phyloP scores from a whole-genome alignment of 2,329 filamentous ascomycete genomes.

The Aureobasidium melanogenum region DNA sequence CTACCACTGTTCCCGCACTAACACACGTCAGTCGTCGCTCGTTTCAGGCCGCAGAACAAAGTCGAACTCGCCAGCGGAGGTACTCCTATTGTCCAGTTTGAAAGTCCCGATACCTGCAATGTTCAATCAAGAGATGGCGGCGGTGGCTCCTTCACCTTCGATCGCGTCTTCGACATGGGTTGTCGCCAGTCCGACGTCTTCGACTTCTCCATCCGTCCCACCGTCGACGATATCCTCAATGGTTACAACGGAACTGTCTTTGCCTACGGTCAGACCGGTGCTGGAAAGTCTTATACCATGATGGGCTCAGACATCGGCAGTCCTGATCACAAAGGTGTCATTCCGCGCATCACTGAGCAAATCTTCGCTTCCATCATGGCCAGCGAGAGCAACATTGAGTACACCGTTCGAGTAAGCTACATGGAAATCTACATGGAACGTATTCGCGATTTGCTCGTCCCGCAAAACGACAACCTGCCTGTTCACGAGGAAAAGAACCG shows the following conservation, averaged over 20 bases:
- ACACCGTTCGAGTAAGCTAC: slow-evolving; percentile 96
- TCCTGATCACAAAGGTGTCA: slow-evolving; percentile 79
- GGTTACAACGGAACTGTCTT: slow-evolving; percentile 99
- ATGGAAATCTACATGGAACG: slow-evolving; percentile 99
- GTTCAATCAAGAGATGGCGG: slow-evolving; percentile 73
- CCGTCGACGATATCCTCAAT: slow-evolving; percentile 96
- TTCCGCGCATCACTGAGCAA: slow-evolving; percentile 93
- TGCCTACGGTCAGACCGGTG: slow-evolving; percentile 95
- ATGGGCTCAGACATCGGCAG: slow-evolving; percentile 94
- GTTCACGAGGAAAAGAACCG: slow-evolving; percentile 97
- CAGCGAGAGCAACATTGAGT: slow-evolving; percentile 89
- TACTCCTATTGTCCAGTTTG: slow-evolving; percentile 83
- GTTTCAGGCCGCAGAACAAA: slow-evolving; percentile 95
- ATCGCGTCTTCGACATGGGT: slow-evolving; percentile 92
- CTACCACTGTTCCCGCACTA: not conserved
- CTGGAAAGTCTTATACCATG: slow-evolving; percentile 99
- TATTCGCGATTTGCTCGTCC: slow-evolving; percentile 85
- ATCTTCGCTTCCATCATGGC: slow-evolving; percentile 93
- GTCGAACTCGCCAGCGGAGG: slow-evolving; percentile 83
- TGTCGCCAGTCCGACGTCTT: slow-evolving; percentile 90
- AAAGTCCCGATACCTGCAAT: slow-evolving; percentile 77
- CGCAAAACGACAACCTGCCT: slow-evolving; percentile 90
- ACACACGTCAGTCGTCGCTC: slow-evolving; percentile 73
- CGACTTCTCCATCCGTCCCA: slow-evolving; percentile 92
- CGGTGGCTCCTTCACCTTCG: slow-evolving; percentile 84